A percentile compares a stretch with the other conserved stretches of the same genome.
Conservation (phyloP, 2,329 filamentous ascomycete genomes). For the Penicillium sp. region DNA sequence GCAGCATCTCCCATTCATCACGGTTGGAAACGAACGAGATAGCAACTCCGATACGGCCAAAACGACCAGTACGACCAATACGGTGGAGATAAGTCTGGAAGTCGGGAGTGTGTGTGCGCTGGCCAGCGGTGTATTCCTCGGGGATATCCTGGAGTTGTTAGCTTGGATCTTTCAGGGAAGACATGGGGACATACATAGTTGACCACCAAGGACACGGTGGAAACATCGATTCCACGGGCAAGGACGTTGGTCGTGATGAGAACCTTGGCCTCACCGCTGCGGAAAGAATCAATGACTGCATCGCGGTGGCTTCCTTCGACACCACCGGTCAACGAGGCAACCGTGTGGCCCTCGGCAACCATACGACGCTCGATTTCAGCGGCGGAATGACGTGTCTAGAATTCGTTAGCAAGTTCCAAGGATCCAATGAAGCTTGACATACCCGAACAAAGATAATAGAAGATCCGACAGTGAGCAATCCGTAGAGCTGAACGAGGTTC, state of each 20-base stretch:
- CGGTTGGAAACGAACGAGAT: conserved; percentile 92
- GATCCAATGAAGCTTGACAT: conserved; percentile 28
- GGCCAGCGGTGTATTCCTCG: conserved; percentile 59
- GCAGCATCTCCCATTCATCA: conserved; percentile 76
- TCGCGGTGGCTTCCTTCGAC: conserved; percentile 85
- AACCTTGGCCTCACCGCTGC: conserved; percentile 84
- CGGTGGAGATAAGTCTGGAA: conserved; percentile 96
- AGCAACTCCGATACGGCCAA: conserved; percentile 92
- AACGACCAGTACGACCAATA: conserved; percentile 94
- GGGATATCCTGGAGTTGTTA: conserved; percentile 60
- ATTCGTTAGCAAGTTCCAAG: conserved; percentile 19
- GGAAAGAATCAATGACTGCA: conserved; percentile 80
- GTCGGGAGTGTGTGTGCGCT: conserved; percentile 70
- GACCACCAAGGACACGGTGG: conserved; percentile 95
- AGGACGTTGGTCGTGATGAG: conserved; percentile 97
- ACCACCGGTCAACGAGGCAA: conserved; percentile 84
- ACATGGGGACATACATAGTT: conserved; percentile 69
- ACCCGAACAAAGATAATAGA: conserved; percentile 98
- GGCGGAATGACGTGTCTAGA: conserved; percentile 80
- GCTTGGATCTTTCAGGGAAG: neutral
- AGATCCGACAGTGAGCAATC: conserved; percentile 92
- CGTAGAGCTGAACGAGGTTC: conserved; percentile 88
- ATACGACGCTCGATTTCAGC: conserved; percentile 82
- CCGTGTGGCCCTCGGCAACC: conserved; percentile 84
- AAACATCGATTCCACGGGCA: conserved; percentile 88